Conservation (phyloP, 140 eudicot genomes). For the Flaveria floridana region DNA sequence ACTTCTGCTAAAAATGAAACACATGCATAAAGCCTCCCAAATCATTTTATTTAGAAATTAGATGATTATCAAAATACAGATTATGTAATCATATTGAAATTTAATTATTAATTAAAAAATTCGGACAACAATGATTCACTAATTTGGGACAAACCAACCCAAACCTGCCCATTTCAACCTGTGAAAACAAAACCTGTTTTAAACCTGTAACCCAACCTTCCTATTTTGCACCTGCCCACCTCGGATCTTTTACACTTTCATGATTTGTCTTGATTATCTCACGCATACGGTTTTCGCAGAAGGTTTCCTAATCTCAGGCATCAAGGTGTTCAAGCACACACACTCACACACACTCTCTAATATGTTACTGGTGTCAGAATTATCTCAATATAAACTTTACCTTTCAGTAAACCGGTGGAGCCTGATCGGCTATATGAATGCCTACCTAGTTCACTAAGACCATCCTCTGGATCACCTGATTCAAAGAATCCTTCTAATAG, state of each 20-base stretch:
- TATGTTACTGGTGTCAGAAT: background rate
- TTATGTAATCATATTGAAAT: background rate
- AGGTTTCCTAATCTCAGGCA: background rate
- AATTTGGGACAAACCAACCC: background rate
- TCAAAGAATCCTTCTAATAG: constrained; percentile 56
- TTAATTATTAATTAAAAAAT: background rate
- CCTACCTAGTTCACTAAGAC: constrained; percentile 83
- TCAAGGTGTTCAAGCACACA: background rate
- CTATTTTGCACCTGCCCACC: constrained; percentile 2
- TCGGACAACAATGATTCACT: background rate
- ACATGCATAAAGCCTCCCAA: background rate
- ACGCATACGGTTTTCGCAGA: background rate
- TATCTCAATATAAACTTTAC: constrained; percentile 4
- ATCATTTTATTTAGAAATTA: background rate
- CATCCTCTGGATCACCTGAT: constrained; percentile 84
- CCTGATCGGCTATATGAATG: constrained; percentile 90
- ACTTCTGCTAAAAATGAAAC: background rate
- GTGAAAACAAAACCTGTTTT: background rate
- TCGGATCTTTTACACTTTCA: background rate
- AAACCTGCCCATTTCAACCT: background rate
- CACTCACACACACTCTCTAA: background rate
- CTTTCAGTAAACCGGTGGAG: constrained; percentile 81
- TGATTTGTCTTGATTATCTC: background rate
- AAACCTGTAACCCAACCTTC: background rate
- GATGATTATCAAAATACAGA: background rate